A percentile compares a stretch with the other conserved stretches of the same genome.
Evolutionary conservation across 2,329 filamentous ascomycete genomes (phyloP).

Genomic region (Camillea tinctor): DNA sequence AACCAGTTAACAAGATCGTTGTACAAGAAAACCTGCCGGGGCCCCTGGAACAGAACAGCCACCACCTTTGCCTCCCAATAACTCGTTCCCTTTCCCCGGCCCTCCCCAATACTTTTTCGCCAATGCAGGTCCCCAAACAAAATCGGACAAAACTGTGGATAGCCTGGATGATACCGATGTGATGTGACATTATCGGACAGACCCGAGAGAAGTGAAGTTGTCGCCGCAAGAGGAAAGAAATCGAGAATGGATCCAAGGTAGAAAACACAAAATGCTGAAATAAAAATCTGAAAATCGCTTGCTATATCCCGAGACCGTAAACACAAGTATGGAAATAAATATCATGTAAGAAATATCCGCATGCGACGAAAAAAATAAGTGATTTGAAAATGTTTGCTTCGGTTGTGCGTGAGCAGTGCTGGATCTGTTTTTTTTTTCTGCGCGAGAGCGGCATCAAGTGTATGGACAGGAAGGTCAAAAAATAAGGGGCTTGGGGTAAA

Average conservation of each 20-base stretch:
- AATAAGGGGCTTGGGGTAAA: constrained; percentile 28
- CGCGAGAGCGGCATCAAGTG: constrained; percentile 33
- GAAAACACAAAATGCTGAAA: constrained; percentile 38
- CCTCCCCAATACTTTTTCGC: neutral
- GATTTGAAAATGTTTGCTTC: constrained; percentile 27
- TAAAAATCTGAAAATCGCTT: constrained; percentile 32
- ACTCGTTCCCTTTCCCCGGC: neutral
- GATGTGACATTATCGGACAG: constrained; percentile 3
- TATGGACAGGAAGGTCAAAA: constrained; percentile 19
- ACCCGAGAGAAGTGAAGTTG: neutral
- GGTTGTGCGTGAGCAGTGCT: constrained; percentile 34
- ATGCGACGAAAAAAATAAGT: constrained; percentile 29
- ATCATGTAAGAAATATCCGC: constrained; percentile 19
- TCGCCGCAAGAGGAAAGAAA: constrained; percentile 3
- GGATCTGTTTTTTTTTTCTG: constrained; percentile 31
- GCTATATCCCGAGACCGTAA: constrained; percentile 33
- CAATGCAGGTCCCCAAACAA: neutral
- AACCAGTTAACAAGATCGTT: neutral
- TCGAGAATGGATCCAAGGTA: constrained; percentile 27
- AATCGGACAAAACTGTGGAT: neutral
- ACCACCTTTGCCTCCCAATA: neutral
- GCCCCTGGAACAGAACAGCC: neutral
- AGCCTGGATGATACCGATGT: neutral
- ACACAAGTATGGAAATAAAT: constrained; percentile 25
- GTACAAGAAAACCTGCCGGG: neutral